These are phyloP conservation scores for Aspergillus udagawae DNA, from an alignment of 2,329 filamentous ascomycete species.

Conservation along the genomic window DNA sequence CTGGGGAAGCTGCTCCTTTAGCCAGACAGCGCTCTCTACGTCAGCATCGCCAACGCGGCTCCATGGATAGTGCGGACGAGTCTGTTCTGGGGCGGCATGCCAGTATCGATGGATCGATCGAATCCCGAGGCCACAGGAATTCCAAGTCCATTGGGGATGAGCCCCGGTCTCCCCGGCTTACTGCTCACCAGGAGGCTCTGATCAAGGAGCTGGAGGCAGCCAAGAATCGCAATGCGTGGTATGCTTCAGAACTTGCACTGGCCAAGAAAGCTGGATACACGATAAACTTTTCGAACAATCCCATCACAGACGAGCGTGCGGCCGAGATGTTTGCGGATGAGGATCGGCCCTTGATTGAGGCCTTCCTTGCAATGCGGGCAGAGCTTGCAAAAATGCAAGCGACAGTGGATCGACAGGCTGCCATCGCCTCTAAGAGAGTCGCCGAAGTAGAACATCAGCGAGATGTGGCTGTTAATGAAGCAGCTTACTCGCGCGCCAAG, in stretches of 20 bases:
- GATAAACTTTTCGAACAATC: conserved; percentile 64
- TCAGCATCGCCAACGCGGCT: conserved; percentile 58
- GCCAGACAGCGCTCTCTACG: conserved; percentile 51
- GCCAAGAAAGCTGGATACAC: conserved; percentile 87
- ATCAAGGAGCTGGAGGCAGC: conserved; percentile 81
- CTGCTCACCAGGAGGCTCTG: conserved; percentile 56
- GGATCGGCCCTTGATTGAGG: conserved; percentile 87
- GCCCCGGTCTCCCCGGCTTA: conserved; percentile 43
- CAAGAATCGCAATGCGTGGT: conserved; percentile 91
- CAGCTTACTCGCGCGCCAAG: conserved; percentile 90
- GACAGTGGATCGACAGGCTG: conserved; percentile 83
- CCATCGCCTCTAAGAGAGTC: conserved; percentile 80
- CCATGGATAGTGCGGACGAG: conserved; percentile 66
- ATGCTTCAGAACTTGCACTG: conserved; percentile 87
- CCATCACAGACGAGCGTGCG: conserved; percentile 69
- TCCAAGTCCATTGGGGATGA: conserved; percentile 41
- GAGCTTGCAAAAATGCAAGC: conserved; percentile 87
- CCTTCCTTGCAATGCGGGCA: conserved; percentile 82
- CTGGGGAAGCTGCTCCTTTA: conserved; percentile 43
- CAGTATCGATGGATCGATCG: conserved; percentile 39
- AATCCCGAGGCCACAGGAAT: conserved; percentile 36
- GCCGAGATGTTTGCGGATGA: conserved; percentile 84
- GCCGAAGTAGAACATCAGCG: conserved; percentile 93
- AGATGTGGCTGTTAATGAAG: conserved; percentile 90
- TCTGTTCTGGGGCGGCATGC: conserved; percentile 42